These are phyloP conservation scores for Fragaria nilgerrensis DNA, from an alignment of 306 rosid species.

Conservation along the genomic window DNA sequence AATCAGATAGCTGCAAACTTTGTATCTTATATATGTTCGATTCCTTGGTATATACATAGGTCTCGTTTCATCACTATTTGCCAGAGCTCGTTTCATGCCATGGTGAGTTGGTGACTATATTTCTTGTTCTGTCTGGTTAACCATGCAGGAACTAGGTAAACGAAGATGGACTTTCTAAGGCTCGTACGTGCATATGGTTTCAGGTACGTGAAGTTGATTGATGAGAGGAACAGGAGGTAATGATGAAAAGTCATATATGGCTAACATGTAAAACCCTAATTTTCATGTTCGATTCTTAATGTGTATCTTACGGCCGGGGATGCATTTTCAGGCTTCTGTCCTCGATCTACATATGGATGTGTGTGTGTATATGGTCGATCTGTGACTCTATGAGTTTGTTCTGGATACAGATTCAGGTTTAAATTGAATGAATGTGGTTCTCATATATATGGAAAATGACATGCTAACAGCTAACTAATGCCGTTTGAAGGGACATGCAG, in stretches of 20 bases:
- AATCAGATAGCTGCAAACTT: background rate
- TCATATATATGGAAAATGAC: constrained; percentile 14
- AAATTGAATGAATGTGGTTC: background rate
- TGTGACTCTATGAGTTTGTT: background rate
- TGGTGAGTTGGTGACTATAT: background rate
- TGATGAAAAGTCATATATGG: background rate
- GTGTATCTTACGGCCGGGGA: too few species aligned
- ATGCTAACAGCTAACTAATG: background rate
- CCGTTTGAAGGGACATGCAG: background rate
- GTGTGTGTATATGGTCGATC: background rate
- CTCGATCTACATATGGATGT: background rate
- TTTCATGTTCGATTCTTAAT: background rate
- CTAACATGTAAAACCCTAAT: background rate
- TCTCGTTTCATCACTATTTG: background rate
- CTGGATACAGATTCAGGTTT: background rate
- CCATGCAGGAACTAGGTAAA: background rate
- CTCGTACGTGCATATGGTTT: background rate
- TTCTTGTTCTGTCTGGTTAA: background rate
- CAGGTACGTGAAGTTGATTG: background rate
- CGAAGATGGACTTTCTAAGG: background rate
- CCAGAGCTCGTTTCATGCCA: background rate
- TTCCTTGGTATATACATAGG: background rate
- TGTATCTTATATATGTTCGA: background rate
- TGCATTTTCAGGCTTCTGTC: background rate
- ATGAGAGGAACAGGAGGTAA: background rate